Base-by-base conservation (phyloP, 805 yeast genomes). In the Barnettozyma salicaria region DNA sequence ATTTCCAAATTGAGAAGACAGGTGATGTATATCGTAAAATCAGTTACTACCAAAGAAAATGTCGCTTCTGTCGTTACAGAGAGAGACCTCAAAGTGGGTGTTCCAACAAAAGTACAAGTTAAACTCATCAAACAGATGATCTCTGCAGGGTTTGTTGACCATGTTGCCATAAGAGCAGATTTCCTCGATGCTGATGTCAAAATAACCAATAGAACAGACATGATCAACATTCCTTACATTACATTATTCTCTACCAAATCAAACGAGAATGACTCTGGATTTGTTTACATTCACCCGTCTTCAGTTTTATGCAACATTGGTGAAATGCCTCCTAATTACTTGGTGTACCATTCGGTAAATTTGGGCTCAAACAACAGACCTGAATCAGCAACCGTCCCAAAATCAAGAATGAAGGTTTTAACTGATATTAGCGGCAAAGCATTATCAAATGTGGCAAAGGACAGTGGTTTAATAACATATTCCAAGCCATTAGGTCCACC, bases 401-500 rank as follows among this genome's bases (percentile, higher is more conserved):
- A 67, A 47, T 56, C 72, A 3, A 69, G 95, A 49, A 72, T 92
- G 74, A 76, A 74, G 45, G 78, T 89, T 0, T 64, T 92, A 47
- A 84, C 85, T 22, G 90, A 85, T 39, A 72, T 89, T 26, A 63
- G 74, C 5, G 88, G 88, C 4, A 71, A 75, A 18, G 89, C 89
- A 32, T 61, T 92, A 35, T 75, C 90, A 7, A 85, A 84, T 45
- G 69, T 92, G 14, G 89, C 87, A 13, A 81, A 79, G 47, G 65
- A 65, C 20, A 78, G 94, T 13, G 77, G 83, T 1, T 63, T 90
- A 32, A 53, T 90, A 28, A 76, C 90, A 0, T 89, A 82, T 59
- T 87, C 97, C 19, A 90, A 89, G 53, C 97, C 97, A 0, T 61
- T 90, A 36, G 95, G 95, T 0, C 83, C 85, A 38, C 96, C 96